Conservation (phyloP, 2,329 filamentous ascomycete genomes). For the Paramyrothecium roridum region DNA sequence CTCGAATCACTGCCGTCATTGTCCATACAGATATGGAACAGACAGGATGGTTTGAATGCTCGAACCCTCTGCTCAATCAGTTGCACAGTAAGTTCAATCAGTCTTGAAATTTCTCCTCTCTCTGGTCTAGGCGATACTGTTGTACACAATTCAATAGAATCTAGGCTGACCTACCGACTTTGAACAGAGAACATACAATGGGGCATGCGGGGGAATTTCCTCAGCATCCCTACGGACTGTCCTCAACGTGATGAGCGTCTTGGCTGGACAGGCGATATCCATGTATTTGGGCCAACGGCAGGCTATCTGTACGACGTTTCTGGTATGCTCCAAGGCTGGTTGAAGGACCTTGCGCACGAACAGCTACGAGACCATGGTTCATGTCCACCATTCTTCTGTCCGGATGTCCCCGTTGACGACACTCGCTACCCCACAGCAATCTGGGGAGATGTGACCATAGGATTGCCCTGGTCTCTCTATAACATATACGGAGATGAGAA, state of each 20-base stretch:
- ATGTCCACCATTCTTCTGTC: neutral
- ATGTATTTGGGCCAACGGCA: slow-evolving; percentile 44
- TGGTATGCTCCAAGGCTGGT: slow-evolving; percentile 39
- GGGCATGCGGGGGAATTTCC: slow-evolving; percentile 56
- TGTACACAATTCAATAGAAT: too few species aligned
- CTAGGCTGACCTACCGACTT: too few species aligned
- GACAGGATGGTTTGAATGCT: slow-evolving; percentile 48
- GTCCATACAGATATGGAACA: slow-evolving; percentile 49
- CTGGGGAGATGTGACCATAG: slow-evolving; percentile 39
- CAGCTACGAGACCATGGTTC: neutral
- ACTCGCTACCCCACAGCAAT: slow-evolving; percentile 18
- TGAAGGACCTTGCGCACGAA: slow-evolving; percentile 3
- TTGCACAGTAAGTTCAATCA: too few species aligned
- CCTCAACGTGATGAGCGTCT: slow-evolving; percentile 51
- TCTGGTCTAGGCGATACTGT: too few species aligned
- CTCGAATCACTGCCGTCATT: slow-evolving; percentile 21
- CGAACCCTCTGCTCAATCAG: slow-evolving; percentile 43
- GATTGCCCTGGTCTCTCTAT: slow-evolving; percentile 34
- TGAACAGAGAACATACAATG: slow-evolving; percentile 40
- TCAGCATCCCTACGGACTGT: slow-evolving; percentile 54
- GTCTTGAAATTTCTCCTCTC: slow-evolving; percentile 36
- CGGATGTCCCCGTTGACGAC: neutral
- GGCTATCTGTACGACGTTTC: slow-evolving; percentile 51
- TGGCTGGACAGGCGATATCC: slow-evolving; percentile 48
- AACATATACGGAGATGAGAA: slow-evolving; percentile 28